Evolutionary conservation across 176 grass and related monocot genomes (phyloP), one percentile per base, ranked within the genome.

Genomic region (Bonia amplexicaulis): DNA sequence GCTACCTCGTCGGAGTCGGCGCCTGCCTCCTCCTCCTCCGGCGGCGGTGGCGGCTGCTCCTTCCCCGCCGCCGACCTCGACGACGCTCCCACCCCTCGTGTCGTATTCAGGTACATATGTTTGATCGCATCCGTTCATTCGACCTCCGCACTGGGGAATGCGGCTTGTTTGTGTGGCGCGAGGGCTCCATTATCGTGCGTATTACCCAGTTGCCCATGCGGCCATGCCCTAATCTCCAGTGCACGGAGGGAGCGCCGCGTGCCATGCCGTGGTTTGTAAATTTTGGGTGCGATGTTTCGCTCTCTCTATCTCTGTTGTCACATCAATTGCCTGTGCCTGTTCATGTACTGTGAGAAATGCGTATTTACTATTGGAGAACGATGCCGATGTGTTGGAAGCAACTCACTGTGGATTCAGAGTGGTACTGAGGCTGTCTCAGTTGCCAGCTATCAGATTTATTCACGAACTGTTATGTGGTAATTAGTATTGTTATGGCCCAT

Each of bases 71-170:
- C 31, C 45, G 74, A 62, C 68, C 6, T 58, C 79, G 82, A 77
- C 35, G 65, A 62, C 41, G 87, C 87, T 39, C 92, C 92, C 70
- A 84, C 79, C 31, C 92, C 82, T 25, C 87, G 91, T 75, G 80
- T 97, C 71, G 79, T 76, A 70, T 97, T 97, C 69, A 82, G 92
- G 95, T 97, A 90, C 48, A 29, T 23, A 41, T 35, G n/a, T 57
- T 22, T 57, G 22, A 42, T 16, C 47, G 6, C 55, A 75, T 39
- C 35, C 46, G 26, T 47, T 13, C 46, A 5, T 41, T 46, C 19
- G 26, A 52, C 54, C 31, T 54, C 41, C 13, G 81, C 41, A 66
- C 15, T 63, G 58, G 44, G 14, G 29, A 11, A 46, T 3, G 70
- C 14, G 13, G 14, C 19, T 82, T 82, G 29, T 16, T 66, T 25